Percentiles rank a stretch among this genome's conserved stretches.
These are phyloP conservation scores for Tylopilus balloui DNA, from an alignment of 768 basidiomycete genomes.

Conservation along the genomic window DNA sequence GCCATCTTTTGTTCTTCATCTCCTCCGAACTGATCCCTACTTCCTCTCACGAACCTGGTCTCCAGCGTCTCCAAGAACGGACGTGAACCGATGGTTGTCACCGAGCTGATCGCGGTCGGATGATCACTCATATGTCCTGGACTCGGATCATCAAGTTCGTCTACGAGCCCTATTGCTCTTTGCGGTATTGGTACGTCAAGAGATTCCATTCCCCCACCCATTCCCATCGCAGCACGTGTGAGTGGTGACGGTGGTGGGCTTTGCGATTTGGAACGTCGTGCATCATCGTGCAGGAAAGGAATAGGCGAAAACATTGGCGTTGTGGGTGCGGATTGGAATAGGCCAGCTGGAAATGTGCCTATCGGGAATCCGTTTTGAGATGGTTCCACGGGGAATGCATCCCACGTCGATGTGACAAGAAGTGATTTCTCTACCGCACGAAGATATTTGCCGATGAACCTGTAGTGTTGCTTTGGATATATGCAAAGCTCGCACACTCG, in stretches of 20 bases:
- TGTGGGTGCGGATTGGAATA: slow-evolving; percentile 54
- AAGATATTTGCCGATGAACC: slow-evolving; percentile 77
- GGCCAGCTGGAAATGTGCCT: slow-evolving; percentile 38
- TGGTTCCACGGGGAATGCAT: slow-evolving; percentile 56
- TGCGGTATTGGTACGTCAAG: slow-evolving; percentile 35
- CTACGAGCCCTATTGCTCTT: slow-evolving; percentile 70
- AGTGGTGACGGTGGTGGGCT: slow-evolving; percentile 79
- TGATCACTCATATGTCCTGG: slow-evolving; percentile 83
- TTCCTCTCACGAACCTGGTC: slow-evolving; percentile 58
- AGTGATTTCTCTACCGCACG: slow-evolving; percentile 80
- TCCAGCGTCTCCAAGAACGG: slow-evolving; percentile 57
- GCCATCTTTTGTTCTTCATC: slow-evolving; percentile 36
- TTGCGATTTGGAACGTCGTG: slow-evolving; percentile 71
- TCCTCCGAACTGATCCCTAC: slow-evolving; percentile 27
- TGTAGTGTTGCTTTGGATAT: slow-evolving; percentile 67
- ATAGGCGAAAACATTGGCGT: slow-evolving; percentile 88
- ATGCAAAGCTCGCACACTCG: slow-evolving; percentile 80
- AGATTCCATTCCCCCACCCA: slow-evolving; percentile 33
- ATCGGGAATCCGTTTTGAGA: slow-evolving; percentile 26
- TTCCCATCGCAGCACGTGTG: slow-evolving; percentile 40
- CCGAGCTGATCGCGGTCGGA: slow-evolving; percentile 63
- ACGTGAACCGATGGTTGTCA: slow-evolving; percentile 46
- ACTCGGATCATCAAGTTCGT: slow-evolving; percentile 79
- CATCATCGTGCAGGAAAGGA: slow-evolving; percentile 80
- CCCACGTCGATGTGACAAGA: slow-evolving; percentile 78